Evolutionary conservation across 2,329 filamentous ascomycete species (phyloP).

Genomic region (Pseudomassariella vexata): DNA sequence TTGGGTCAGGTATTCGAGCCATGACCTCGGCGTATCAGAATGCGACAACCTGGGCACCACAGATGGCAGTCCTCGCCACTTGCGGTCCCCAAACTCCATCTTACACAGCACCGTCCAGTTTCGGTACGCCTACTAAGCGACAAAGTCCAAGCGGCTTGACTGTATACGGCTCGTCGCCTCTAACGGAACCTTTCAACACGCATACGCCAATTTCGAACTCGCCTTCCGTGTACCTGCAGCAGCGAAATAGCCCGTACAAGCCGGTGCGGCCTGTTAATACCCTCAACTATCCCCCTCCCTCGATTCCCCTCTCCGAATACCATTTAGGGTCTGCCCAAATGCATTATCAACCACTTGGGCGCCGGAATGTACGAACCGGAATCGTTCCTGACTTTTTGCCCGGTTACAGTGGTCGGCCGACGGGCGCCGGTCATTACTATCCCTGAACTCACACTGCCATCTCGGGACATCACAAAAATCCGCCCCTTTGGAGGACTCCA

Average conservation of each 20-base stretch:
- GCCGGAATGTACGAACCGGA: conserved; percentile 62
- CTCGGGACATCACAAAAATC: background rate
- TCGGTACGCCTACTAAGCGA: conserved; percentile 47
- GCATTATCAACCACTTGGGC: conserved; percentile 75
- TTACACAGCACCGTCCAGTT: conserved; percentile 26
- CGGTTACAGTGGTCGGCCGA: conserved; percentile 14
- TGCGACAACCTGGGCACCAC: conserved; percentile 34
- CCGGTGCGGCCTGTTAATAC: conserved; percentile 86
- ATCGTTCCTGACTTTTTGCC: conserved; percentile 59
- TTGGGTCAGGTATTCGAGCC: conserved; percentile 57
- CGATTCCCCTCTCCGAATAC: conserved; percentile 71
- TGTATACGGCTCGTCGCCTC: conserved; percentile 61
- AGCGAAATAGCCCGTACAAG: conserved; percentile 87
- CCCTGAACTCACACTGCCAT: background rate
- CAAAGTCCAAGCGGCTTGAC: conserved; percentile 45
- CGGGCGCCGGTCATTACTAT: conserved; percentile 5
- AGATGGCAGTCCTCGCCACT: conserved; percentile 23
- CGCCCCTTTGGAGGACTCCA: background rate
- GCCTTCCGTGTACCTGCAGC: conserved; percentile 79
- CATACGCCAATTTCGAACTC: conserved; percentile 71
- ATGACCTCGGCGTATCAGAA: conserved; percentile 72
- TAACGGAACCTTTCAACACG: conserved; percentile 56
- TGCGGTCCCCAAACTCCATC: conserved; percentile 26
- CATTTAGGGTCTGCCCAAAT: conserved; percentile 66
- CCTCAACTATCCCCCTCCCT: conserved; percentile 81